These are phyloP conservation scores for Magnolia changhungtana DNA, from an alignment of 164 flowering plant genomes.

Conservation along the genomic window DNA sequence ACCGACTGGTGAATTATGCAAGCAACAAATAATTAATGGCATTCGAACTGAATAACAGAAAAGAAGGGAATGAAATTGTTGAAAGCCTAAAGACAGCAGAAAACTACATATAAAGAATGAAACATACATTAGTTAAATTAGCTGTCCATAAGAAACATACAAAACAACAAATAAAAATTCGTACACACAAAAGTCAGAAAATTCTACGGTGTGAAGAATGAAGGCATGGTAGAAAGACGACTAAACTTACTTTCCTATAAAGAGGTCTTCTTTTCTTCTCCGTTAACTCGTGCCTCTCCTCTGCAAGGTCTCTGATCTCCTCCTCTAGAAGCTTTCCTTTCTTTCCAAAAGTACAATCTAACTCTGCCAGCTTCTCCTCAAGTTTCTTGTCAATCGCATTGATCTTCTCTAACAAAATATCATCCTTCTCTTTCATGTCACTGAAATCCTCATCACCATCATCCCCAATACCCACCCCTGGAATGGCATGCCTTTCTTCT, in stretches of 20 bases:
- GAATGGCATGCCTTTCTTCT: constrained; percentile 31
- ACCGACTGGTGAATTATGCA: too few species aligned
- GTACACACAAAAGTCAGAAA: not conserved
- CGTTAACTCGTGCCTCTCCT: constrained; percentile 78
- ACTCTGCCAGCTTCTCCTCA: constrained; percentile 71
- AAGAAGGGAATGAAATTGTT: too few species aligned
- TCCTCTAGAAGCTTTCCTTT: constrained; percentile 81
- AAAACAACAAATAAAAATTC: too few species aligned
- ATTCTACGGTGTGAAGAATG: not conserved
- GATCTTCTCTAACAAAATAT: constrained; percentile 58
- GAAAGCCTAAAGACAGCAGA: too few species aligned
- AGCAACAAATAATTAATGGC: too few species aligned
- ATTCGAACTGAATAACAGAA: too few species aligned
- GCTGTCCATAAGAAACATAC: too few species aligned
- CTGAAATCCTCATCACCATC: constrained; percentile 61
- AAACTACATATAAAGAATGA: too few species aligned
- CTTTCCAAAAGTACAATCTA: constrained; percentile 93
- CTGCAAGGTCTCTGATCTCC: constrained; percentile 87
- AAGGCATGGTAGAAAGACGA: not conserved
- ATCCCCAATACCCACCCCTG: constrained; percentile 27
- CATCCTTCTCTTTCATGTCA: constrained; percentile 72
- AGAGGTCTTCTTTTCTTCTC: constrained; percentile 81
- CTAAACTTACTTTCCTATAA: constrained; percentile 63
- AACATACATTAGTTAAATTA: too few species aligned
- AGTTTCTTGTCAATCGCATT: constrained; percentile 75